These are phyloP conservation scores for Pseudogymnoascus sp. DNA, from an alignment of 2,329 filamentous ascomycete species.

Conservation along the genomic window DNA sequence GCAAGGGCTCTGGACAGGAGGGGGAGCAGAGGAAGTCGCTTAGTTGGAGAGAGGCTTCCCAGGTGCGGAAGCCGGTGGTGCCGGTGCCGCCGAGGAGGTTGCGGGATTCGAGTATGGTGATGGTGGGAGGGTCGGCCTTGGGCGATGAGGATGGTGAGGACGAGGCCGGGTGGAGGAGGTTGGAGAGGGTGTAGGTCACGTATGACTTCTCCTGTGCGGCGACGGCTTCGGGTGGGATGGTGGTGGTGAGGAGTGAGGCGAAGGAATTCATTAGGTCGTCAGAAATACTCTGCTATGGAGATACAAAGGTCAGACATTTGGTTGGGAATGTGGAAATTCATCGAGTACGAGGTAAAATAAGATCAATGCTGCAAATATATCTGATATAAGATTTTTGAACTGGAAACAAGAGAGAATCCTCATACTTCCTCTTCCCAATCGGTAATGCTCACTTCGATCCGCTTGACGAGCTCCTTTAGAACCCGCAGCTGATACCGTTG, in stretches of 20 bases:
- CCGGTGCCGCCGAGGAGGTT: constrained; percentile 61
- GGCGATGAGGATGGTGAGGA: neutral
- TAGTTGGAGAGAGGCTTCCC: constrained; percentile 72
- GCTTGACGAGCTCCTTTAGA: constrained; percentile 63
- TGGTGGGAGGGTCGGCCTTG: constrained; percentile 23
- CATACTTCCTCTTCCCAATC: constrained; percentile 83
- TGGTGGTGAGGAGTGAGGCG: constrained; percentile 54
- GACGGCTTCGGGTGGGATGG: constrained; percentile 54
- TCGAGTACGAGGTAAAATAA: neutral
- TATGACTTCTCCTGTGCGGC: constrained; percentile 65
- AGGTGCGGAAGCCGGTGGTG: constrained; percentile 70
- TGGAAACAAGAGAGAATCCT: constrained; percentile 30
- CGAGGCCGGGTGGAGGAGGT: constrained; percentile 11
- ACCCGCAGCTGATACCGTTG: constrained; percentile 62
- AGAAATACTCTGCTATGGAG: constrained; percentile 61
- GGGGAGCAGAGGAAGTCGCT: constrained; percentile 55
- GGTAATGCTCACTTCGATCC: constrained; percentile 65
- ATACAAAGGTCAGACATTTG: constrained; percentile 21
- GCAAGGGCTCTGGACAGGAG: constrained; percentile 17
- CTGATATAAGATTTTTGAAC: constrained; percentile 12
- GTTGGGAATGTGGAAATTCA: constrained; percentile 4
- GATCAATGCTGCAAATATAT: constrained; percentile 12
- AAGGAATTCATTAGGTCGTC: constrained; percentile 69
- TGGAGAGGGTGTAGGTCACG: constrained; percentile 57
- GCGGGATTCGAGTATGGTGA: constrained; percentile 63